Percentiles rank a stretch among this genome's conserved stretches.
Conservation (phyloP, 176 grass and related monocot genomes). For the Hordeum marinum region DNA sequence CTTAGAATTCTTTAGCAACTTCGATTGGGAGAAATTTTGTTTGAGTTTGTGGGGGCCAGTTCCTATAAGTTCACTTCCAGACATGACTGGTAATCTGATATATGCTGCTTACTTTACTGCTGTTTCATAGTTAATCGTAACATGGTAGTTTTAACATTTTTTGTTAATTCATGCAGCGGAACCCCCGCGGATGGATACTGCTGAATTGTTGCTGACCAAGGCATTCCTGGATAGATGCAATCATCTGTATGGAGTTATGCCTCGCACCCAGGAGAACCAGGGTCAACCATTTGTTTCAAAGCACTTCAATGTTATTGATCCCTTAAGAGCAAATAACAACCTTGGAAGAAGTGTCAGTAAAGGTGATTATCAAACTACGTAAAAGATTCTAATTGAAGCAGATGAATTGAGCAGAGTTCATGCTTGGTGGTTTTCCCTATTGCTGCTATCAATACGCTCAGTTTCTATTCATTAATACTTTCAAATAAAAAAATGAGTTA, state of each 20-base stretch:
- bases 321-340: slow-evolving; percentile 85
- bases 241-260: slow-evolving; percentile 42
- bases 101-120: slow-evolving; percentile 1
- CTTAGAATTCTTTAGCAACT: slow-evolving; percentile 96
- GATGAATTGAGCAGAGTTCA: slow-evolving; percentile 7
- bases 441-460: not conserved
- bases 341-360: slow-evolving; percentile 94
- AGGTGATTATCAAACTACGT: slow-evolving; percentile 42
- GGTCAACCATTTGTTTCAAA: slow-evolving; percentile 81
- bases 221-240: slow-evolving; percentile 62
- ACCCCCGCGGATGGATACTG: slow-evolving; percentile 62
- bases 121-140: slow-evolving; percentile 9
- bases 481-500: not conserved
- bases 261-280: slow-evolving; percentile 56
- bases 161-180: slow-evolving; percentile 56
- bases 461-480: not conserved
- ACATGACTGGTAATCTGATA: slow-evolving; percentile 69
- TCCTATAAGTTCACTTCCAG: slow-evolving; percentile 89
- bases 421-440: not conserved
- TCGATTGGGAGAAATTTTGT: slow-evolving; percentile 92
- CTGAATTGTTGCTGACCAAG: slow-evolving; percentile 63
- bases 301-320: slow-evolving; percentile 96
- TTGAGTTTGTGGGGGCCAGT: slow-evolving; percentile 85
- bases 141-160: not conserved
- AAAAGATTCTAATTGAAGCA: slow-evolving; percentile 7